phyloP scores from a whole-genome alignment of 257 asterid species.

The Solanum clarkiae region DNA sequence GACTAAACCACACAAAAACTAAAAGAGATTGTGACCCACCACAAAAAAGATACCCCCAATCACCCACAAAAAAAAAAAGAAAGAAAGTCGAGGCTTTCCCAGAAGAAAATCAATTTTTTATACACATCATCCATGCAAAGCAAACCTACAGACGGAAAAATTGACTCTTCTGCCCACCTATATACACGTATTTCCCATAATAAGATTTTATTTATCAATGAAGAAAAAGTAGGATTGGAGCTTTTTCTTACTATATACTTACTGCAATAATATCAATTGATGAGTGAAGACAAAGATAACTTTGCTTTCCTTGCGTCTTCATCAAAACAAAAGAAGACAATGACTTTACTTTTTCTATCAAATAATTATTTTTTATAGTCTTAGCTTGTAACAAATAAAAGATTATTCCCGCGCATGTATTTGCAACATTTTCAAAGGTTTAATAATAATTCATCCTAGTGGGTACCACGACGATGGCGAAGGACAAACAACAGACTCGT shows the following conservation, averaged over 20 bases:
- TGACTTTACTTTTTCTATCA: background rate
- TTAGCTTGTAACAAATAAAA: background rate
- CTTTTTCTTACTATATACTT: background rate
- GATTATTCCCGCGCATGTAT: background rate
- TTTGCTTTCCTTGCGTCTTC: background rate
- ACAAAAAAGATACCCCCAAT: background rate
- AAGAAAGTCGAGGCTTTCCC: background rate
- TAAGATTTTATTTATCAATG: background rate
- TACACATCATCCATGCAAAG: background rate
- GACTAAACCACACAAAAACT: background rate
- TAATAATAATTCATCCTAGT: background rate
- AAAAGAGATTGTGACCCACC: background rate
- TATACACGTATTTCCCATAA: background rate
- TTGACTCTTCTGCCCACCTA: background rate
- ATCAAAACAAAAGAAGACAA: background rate
- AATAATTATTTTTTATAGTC: background rate
- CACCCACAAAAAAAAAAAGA: background rate
- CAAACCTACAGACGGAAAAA: background rate
- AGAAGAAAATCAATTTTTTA: background rate
- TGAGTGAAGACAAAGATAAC: background rate
- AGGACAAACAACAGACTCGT: background rate
- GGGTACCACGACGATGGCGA: background rate
- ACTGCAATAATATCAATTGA: background rate
- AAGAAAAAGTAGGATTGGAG: background rate
- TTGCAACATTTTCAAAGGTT: background rate